Evolutionary conservation across 768 basidiomycete genomes (phyloP), one percentile per base, ranked within the genome.

Genomic region (Lactarius sanguifluus): DNA sequence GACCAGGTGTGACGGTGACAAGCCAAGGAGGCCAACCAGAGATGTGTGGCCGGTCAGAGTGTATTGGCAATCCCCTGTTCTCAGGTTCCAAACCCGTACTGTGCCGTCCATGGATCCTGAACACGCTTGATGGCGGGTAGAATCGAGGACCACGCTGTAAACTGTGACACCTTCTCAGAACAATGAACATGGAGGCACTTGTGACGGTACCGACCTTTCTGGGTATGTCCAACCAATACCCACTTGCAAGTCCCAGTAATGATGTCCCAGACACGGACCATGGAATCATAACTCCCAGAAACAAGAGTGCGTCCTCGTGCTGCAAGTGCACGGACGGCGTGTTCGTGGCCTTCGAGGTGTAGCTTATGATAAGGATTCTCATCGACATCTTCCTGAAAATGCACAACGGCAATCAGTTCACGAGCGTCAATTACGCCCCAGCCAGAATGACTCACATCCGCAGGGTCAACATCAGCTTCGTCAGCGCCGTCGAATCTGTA

Each of bases 81-180:
- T 84, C 41, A 96, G 80, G 71, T 91, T 90, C 96, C 96, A 99
- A 41, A 99, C 86, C 58, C 93, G 92, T 68, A 98, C 96, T 2
- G 94, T 96, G 56, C 94, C 92, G 76, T 98, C 96, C 96, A 98
- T 96, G 5, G 96, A 98, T 9, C 96, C 96, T 2, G 97, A 98
- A 70, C 93, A 95, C 32, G 94, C 94, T 74, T 95, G 92, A 62
- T 93, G 87, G 23, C 95, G 91, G 57, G 81, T 80, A 47, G 88
- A 83, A 75, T 98, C 96, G 47, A 96, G 84, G 13, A 96, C 94
- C 60, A 98, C 93, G 75, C 92, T 94, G 80, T 98, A 98, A 5
- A 98, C 96, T 95, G 76, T 62, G 61, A 58, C 23, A 32, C 16
- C 13, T 61, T 34, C 40, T 47, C 60, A 68, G 72, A 62, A 59